phyloP scores from a whole-genome alignment of 805 yeast genomes.

The Candida ponderosae region DNA sequence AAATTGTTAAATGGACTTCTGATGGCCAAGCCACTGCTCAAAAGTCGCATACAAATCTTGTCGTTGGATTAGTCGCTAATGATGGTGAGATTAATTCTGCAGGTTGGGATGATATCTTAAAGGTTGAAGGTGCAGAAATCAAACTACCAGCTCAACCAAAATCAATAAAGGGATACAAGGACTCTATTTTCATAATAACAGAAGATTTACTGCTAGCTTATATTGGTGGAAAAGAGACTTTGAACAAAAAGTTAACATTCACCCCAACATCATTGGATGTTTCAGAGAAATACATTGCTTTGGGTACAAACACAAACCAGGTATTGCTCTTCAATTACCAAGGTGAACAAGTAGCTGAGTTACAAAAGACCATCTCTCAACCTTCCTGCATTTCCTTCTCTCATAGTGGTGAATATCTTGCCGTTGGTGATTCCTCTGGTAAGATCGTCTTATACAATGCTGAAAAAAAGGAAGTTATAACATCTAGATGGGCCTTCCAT shows the following conservation, averaged over 20 bases:
- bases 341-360: conserved; percentile 17
- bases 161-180: conserved; percentile 30
- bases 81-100: conserved; percentile 37
- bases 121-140: conserved; percentile 23
- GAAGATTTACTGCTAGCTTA: conserved; percentile 29
- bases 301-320: conserved; percentile 26
- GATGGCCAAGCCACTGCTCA: conserved; percentile 29
- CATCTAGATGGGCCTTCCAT: conserved; percentile 95
- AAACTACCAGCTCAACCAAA: conserved; percentile 44
- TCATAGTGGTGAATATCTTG: conserved; percentile 58
- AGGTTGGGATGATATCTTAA: conserved; percentile 86
- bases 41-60: conserved; percentile 54
- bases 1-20: conserved; percentile 44
- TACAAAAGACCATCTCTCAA: conserved; percentile 47
- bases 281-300: conserved; percentile 34
- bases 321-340: conserved; percentile 25
- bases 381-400: conserved; percentile 63
- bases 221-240: conserved; percentile 22
- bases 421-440: conserved; percentile 84
- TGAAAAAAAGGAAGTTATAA: conserved; percentile 45
- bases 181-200: conserved; percentile 31
- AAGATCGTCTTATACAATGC: conserved; percentile 70
- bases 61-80: conserved; percentile 40
- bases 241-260: conserved; percentile 24
- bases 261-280: conserved; percentile 40